A percentile compares a stretch with the other conserved stretches of the same genome.
These are phyloP conservation scores for Phytophthora nicotianae DNA, from an alignment of 352 stramenopile species.

Conservation along the genomic window DNA sequence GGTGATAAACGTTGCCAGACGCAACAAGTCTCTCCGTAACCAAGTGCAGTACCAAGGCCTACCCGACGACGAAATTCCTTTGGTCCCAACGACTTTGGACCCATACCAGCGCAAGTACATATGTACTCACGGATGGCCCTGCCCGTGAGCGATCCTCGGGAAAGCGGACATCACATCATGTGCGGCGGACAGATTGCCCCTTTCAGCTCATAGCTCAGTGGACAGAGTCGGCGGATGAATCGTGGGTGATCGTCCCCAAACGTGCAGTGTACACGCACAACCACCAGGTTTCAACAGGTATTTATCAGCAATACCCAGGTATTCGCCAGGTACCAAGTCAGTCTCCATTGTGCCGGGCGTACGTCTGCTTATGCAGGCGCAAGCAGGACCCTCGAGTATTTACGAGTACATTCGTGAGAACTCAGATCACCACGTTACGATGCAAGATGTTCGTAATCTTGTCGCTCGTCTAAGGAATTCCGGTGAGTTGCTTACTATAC, in stretches of 20 bases:
- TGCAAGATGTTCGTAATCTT: too few relatives aligned
- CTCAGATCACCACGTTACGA: too few relatives aligned
- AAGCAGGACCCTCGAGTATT: too few relatives aligned
- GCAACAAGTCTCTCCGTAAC: background rate
- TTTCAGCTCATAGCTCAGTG: background rate
- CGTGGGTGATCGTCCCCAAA: background rate
- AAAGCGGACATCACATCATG: background rate
- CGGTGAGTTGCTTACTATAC: too few relatives aligned
- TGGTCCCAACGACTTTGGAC: background rate
- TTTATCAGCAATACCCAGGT: too few relatives aligned
- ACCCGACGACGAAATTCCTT: background rate
- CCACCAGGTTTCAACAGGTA: background rate
- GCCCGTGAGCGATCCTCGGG: background rate
- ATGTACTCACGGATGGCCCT: background rate
- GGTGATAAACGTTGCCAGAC: background rate
- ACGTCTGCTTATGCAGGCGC: too few relatives aligned
- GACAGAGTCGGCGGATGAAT: too few relatives aligned
- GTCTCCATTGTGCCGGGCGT: too few relatives aligned
- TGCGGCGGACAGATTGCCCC: background rate
- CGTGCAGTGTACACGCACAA: background rate
- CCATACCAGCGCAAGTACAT: background rate
- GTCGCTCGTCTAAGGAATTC: too few relatives aligned
- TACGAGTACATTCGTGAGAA: too few relatives aligned
- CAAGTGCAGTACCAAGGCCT: background rate
- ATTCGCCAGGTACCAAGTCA: too few relatives aligned